Evolutionary conservation across 2,329 filamentous ascomycete species (phyloP).

Genomic region (Aulographum hederae): DNA sequence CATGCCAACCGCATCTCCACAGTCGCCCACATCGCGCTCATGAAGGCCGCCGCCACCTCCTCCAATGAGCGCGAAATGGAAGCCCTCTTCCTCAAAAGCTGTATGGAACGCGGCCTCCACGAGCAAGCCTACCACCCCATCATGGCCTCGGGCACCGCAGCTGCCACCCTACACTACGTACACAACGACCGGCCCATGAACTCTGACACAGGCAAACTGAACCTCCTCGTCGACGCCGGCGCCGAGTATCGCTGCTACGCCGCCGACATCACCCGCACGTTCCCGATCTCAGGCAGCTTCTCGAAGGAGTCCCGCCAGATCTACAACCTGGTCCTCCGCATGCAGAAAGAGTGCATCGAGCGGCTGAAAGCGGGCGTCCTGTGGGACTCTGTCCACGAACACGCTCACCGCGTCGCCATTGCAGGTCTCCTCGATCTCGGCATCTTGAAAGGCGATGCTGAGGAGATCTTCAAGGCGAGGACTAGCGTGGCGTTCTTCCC

Average conservation of each 20-base stretch:
- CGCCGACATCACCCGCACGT: conserved; percentile 60
- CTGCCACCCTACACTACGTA: conserved; percentile 75
- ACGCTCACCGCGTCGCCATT: conserved; percentile 68
- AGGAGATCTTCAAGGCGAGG: conserved; percentile 24
- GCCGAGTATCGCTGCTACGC: conserved; percentile 32
- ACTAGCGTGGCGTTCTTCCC: conserved; percentile 31
- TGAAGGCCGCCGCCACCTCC: conserved; percentile 41
- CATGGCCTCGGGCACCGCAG: conserved; percentile 61
- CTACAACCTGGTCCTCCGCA: conserved; percentile 68
- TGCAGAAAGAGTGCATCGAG: conserved; percentile 65
- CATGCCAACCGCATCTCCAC: conserved; percentile 68
- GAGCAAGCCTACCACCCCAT: conserved; percentile 83
- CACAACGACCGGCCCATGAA: conserved; percentile 17
- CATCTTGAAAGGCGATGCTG: conserved; percentile 45
- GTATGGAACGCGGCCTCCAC: conserved; percentile 55
- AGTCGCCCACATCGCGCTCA: conserved; percentile 55
- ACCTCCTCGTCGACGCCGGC: conserved; percentile 72
- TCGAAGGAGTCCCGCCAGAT: conserved; percentile 28
- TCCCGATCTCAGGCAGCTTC: conserved; percentile 48
- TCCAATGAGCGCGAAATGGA: conserved; percentile 71
- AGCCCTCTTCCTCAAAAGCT: conserved; percentile 59
- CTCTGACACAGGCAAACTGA: conserved; percentile 28
- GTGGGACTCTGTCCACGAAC: conserved; percentile 68
- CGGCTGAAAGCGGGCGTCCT: conserved; percentile 54
- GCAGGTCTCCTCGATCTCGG: conserved; percentile 59